Evolutionary conservation across 2,329 filamentous ascomycete genomes (phyloP).

Genomic region (Cryphonectria nitschkei): DNA sequence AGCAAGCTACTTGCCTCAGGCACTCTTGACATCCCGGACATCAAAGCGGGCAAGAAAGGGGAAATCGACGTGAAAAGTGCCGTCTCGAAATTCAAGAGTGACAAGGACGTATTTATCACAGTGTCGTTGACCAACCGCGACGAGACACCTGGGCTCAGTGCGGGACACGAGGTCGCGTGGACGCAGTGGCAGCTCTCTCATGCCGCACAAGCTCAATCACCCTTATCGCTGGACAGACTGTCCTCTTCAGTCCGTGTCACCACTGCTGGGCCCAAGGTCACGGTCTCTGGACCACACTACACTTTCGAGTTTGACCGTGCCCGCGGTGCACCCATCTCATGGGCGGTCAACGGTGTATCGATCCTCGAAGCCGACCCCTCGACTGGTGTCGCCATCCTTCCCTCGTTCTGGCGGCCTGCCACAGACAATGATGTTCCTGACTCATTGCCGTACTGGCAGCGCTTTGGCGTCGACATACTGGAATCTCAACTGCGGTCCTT

Average conservation of each 20-base stretch:
- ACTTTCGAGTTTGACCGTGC: constrained; percentile 49
- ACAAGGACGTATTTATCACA: constrained; percentile 49
- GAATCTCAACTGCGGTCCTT: constrained; percentile 51
- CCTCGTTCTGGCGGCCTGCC: constrained; percentile 64
- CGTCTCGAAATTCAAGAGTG: constrained; percentile 35
- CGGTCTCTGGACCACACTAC: constrained; percentile 40
- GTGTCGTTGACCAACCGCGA: constrained; percentile 49
- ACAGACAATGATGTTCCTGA: constrained; percentile 66
- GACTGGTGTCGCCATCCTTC: constrained; percentile 43
- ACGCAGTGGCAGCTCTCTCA: constrained; percentile 49
- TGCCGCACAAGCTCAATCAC: constrained; percentile 29
- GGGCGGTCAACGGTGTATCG: constrained; percentile 42
- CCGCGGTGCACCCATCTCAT: constrained; percentile 47
- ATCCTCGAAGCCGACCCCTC: constrained; percentile 43
- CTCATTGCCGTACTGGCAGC: constrained; percentile 61
- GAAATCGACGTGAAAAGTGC: constrained; percentile 40
- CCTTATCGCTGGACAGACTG: constrained; percentile 18
- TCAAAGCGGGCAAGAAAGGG: constrained; percentile 43
- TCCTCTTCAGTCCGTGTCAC: constrained; percentile 34
- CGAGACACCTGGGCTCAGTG: constrained; percentile 53
- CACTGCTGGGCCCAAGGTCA: constrained; percentile 34
- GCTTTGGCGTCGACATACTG: constrained; percentile 52
- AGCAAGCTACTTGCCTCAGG: constrained; percentile 40
- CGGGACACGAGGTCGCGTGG: constrained; percentile 60
- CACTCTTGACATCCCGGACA: constrained; percentile 44